phyloP scores from a whole-genome alignment of 2,329 filamentous ascomycete species.

The Fusarium sulawesiense region DNA sequence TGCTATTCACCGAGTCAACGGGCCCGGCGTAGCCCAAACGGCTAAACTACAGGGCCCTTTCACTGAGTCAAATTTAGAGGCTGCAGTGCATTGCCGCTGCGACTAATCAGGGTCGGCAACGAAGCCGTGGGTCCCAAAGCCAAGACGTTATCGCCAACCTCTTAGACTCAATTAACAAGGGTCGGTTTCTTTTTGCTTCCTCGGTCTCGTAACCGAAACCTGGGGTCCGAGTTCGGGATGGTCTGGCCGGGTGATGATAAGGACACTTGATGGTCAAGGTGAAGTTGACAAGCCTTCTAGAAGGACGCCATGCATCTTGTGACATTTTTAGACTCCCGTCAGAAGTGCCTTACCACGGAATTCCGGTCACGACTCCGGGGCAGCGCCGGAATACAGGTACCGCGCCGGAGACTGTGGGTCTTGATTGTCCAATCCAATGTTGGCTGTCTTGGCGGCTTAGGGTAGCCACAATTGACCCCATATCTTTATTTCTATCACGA shows the following conservation, averaged over 20 bases:
- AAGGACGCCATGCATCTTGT: constrained; percentile 13
- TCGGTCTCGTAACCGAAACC: constrained; percentile 27
- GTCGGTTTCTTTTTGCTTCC: constrained; percentile 8
- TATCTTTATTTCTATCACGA: background rate
- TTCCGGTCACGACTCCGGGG: constrained; percentile 3
- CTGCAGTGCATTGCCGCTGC: background rate
- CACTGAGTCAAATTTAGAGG: constrained; percentile 31
- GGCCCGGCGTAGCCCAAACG: background rate
- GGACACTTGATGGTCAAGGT: background rate
- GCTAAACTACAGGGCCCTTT: constrained; percentile 5
- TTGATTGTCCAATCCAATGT: background rate
- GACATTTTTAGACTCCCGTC: background rate
- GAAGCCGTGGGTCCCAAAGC: constrained; percentile 7
- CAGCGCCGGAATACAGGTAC: background rate
- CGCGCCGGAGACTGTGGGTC: background rate
- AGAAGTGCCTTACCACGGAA: background rate
- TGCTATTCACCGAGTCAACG: constrained; percentile 30
- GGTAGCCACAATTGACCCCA: background rate
- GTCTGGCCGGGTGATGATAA: background rate
- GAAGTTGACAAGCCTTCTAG: constrained; percentile 8
- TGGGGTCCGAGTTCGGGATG: constrained; percentile 26
- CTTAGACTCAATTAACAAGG: background rate
- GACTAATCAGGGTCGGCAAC: constrained; percentile 30
- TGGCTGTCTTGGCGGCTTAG: background rate
- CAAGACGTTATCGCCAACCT: constrained; percentile 21